phyloP scores from a whole-genome alignment of 768 basidiomycete genomes.

The Tephrocybe rancida region DNA sequence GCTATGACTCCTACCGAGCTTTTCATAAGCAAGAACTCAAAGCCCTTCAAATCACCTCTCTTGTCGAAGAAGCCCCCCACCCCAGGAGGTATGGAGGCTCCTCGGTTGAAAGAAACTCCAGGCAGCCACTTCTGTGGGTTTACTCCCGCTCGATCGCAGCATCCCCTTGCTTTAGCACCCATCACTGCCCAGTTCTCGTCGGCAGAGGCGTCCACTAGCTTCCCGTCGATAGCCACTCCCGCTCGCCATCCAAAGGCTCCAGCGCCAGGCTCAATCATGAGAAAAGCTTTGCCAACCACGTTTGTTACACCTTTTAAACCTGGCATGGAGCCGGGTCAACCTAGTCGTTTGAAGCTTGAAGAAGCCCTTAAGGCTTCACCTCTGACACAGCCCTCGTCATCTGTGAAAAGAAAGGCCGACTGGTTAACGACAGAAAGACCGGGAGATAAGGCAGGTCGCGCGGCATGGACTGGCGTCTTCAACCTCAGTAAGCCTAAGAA shows the following conservation, averaged over 20 bases:
- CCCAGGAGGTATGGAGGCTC: not conserved
- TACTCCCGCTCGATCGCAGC: constrained; percentile 32
- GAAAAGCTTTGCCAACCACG: constrained; percentile 34
- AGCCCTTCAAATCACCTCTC: constrained; percentile 51
- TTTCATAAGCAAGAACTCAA: constrained; percentile 24
- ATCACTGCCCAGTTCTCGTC: constrained; percentile 16
- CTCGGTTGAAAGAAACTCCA: constrained; percentile 34
- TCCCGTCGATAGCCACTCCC: constrained; percentile 13
- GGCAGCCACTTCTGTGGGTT: constrained; percentile 12
- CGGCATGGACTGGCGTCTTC: constrained; percentile 34
- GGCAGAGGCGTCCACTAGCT: not conserved
- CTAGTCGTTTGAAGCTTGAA: constrained; percentile 32
- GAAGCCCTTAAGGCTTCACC: constrained; percentile 20
- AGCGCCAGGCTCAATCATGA: constrained; percentile 3
- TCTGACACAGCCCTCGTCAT: constrained; percentile 8
- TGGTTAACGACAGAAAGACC: constrained; percentile 17
- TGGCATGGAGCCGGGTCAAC: constrained; percentile 48
- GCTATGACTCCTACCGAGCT: constrained; percentile 6
- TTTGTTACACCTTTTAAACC: constrained; percentile 68
- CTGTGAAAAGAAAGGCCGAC: constrained; percentile 13
- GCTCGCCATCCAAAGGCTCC: constrained; percentile 10
- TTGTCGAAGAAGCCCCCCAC: constrained; percentile 23
- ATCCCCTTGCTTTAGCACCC: constrained; percentile 34
- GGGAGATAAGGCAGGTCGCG: constrained; percentile 2
- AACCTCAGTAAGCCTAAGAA: constrained; percentile 40